Percentiles rank a stretch among this genome's conserved stretches.
These are phyloP conservation scores for Saccharum officinarum DNA, from an alignment of 176 grass and related monocot genomes.

Conservation along the genomic window DNA sequence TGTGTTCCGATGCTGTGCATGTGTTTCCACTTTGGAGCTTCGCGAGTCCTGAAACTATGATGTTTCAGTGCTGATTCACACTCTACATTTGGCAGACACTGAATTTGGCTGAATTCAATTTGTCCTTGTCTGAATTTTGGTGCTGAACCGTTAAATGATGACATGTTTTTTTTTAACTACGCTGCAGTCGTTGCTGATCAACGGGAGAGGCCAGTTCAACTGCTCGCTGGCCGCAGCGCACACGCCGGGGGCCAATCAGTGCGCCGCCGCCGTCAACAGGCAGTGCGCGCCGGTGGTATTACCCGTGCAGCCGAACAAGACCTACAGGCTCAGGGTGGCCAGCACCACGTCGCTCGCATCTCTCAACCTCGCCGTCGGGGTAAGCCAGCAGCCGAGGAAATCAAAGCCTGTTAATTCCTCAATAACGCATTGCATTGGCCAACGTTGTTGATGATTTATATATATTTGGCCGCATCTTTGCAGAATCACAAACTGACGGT, in stretches of 20 bases:
- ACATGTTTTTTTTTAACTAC: not conserved
- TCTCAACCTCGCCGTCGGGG: slow-evolving; percentile 73
- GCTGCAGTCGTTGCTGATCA: slow-evolving; percentile 81
- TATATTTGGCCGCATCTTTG: not conserved
- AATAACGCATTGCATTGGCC: not conserved
- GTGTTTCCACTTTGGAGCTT: not conserved
- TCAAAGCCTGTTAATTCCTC: not conserved
- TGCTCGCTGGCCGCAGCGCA: slow-evolving; percentile 68
- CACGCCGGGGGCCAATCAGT: slow-evolving; percentile 30
- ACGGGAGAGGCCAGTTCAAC: slow-evolving; percentile 76
- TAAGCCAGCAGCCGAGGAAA: slow-evolving; percentile 24
- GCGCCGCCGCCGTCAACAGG: slow-evolving; percentile 35
- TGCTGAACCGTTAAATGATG: not conserved
- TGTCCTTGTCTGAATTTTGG: not conserved
- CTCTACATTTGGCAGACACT: not conserved
- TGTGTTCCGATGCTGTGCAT: not conserved
- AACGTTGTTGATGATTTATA: not conserved
- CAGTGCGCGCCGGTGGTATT: slow-evolving; percentile 65
- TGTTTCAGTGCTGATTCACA: slow-evolving; percentile 11
- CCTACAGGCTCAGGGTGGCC: slow-evolving; percentile 73
- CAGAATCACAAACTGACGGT: slow-evolving; percentile 88
- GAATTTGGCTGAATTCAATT: not conserved
- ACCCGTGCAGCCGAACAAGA: slow-evolving; percentile 58
- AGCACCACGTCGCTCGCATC: slow-evolving; percentile 88
- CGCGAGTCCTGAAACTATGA: not conserved